Conservation (phyloP, 179 eudicot species). For the Silene vulgaris region DNA sequence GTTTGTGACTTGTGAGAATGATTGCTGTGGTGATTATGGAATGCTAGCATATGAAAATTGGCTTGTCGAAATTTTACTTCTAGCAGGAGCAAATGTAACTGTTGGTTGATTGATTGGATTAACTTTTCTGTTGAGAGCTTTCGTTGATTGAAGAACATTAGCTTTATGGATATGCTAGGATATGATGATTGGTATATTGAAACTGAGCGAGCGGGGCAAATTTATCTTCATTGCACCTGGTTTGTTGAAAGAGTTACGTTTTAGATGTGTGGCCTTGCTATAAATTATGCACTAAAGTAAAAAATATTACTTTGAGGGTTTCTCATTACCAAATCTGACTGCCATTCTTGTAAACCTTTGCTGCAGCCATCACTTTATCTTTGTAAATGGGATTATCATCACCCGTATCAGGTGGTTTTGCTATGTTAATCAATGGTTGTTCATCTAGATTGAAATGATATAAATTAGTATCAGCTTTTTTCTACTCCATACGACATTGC, state of each 20-base stretch:
- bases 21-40: background rate
- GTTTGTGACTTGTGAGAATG: background rate
- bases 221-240: background rate
- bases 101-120: background rate
- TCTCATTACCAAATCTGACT: no score
- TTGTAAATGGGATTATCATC: background rate
- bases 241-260: background rate
- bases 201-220: background rate
- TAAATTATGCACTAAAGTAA: background rate
- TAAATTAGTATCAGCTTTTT: no score
- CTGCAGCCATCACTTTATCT: no score
- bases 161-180: background rate
- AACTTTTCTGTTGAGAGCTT: background rate
- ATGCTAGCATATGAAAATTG: background rate
- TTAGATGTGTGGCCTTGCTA: background rate
- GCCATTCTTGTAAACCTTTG: no score
- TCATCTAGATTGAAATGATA: background rate
- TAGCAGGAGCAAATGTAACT: background rate
- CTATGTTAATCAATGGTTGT: background rate
- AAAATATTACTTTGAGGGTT: background rate
- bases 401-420: background rate
- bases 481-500: background rate
- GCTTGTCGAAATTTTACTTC: background rate
- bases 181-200: background rate
- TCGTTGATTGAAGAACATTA: background rate